A percentile compares a stretch with the other conserved stretches of the same genome.
phyloP scores from a whole-genome alignment of 805 yeast species.

The Tetrapisispora iriomotensis region DNA sequence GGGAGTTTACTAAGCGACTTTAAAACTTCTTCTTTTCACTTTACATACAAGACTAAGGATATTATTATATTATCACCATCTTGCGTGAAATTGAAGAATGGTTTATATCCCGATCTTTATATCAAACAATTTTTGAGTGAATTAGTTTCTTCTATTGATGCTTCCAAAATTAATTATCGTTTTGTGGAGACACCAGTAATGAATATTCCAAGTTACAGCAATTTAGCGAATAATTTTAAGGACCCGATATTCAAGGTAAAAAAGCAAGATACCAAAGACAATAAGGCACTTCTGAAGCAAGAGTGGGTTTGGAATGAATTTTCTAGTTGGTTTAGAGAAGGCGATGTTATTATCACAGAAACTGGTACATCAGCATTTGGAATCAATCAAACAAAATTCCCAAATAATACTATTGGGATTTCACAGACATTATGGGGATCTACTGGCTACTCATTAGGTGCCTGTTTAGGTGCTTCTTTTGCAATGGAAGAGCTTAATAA shows the following conservation, averaged over 20 bases:
- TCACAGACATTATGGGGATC: conserved; percentile 61
- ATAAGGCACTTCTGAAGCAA: conserved; percentile 26
- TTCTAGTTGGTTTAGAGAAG: conserved; percentile 41
- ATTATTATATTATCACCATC: conserved; percentile 61
- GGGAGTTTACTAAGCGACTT: conserved; percentile 74
- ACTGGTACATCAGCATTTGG: conserved; percentile 62
- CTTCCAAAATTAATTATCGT: conserved; percentile 11
- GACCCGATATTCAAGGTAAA: neutral
- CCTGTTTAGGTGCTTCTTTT: conserved; percentile 51
- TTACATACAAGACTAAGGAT: conserved; percentile 54
- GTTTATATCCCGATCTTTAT: conserved; percentile 50
- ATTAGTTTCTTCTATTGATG: conserved; percentile 24
- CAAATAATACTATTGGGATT: conserved; percentile 41
- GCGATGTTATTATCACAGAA: conserved; percentile 52
- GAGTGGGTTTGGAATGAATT: conserved; percentile 44
- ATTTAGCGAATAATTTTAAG: conserved; percentile 6
- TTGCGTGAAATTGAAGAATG: conserved; percentile 50
- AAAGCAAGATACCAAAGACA: neutral
- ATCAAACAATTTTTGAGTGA: conserved; percentile 37
- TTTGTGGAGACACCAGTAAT: conserved; percentile 12
- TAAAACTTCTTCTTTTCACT: conserved; percentile 74
- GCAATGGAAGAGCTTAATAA: conserved; percentile 39
- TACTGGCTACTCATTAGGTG: conserved; percentile 56
- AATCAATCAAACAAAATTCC: conserved; percentile 46
- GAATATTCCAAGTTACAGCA: conserved; percentile 17